Conservation (phyloP, 2,329 filamentous ascomycete species). For the Exserohilum turcica region DNA sequence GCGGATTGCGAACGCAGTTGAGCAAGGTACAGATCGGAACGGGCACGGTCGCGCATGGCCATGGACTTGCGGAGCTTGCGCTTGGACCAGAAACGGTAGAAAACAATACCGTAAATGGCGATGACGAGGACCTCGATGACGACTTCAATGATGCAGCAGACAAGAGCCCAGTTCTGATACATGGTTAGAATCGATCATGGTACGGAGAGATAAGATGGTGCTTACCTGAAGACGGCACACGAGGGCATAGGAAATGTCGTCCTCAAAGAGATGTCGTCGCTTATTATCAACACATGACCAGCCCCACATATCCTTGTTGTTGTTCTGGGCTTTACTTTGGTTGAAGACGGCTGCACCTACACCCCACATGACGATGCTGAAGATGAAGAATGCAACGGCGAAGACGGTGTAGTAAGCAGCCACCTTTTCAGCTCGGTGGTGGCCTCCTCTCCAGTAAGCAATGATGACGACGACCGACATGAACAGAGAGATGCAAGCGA, state of each 20-base stretch:
- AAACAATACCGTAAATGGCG: conserved; percentile 88
- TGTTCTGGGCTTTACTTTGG: conserved; percentile 71
- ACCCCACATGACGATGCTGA: conserved; percentile 91
- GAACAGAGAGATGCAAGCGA: conserved; percentile 79
- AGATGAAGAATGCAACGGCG: conserved; percentile 89
- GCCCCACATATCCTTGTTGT: conserved; percentile 92
- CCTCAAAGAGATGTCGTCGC: conserved; percentile 73
- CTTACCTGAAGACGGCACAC: conserved; percentile 85
- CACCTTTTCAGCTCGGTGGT: conserved; percentile 87
- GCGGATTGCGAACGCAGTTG: conserved; percentile 74
- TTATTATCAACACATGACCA: conserved; percentile 96
- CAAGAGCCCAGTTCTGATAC: conserved; percentile 85
- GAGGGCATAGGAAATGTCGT: conserved; percentile 85
- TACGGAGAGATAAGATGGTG: neutral
- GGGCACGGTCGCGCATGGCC: conserved; percentile 91
- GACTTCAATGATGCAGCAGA: conserved; percentile 97
- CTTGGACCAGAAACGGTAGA: conserved; percentile 98
- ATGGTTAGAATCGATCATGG: conserved; percentile 17
- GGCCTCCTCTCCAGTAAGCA: conserved; percentile 87
- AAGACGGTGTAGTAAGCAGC: conserved; percentile 96
- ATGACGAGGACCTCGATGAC: conserved; percentile 92
- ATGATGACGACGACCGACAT: conserved; percentile 81
- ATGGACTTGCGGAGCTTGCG: conserved; percentile 94
- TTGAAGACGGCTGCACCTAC: conserved; percentile 85
- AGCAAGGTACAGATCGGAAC: conserved; percentile 90